Base-by-base conservation (phyloP, 768 basidiomycete genomes). In the Coprinopsis strossmayeri region DNA sequence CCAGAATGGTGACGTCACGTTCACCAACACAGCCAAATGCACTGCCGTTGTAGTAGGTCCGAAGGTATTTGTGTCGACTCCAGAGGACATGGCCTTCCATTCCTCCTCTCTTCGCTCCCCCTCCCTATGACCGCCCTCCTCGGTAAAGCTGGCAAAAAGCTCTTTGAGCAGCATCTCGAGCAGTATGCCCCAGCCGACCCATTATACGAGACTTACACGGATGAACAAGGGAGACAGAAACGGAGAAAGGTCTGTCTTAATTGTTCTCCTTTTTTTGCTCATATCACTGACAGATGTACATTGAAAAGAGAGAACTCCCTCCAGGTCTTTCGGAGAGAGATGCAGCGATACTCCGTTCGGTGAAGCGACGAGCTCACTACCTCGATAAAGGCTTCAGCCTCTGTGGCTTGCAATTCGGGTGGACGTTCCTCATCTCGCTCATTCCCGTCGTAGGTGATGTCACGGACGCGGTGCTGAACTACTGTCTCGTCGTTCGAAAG, bases 321-420 rank as follows among this genome's bases (percentile, higher is more conserved):
- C 78, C 80, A 7, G 91, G 91, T 0, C 74, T 96, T 2, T 87
- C 87, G 0, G 62, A 73, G 13, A 78, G 86, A 20, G 94, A 96
- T 55, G 76, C 77, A 30, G 77, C 78, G 42, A 83, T 92, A 43
- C 72, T 96, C 34, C 76, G 76, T 55, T 78, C 82, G 17, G 81
- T 96, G 26, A 80, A 87, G 58, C 72, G 75, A 27, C 74, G 91
- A 4, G 91, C 91, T 1, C 88, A 87, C 57, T 79, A 84, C 61
- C 82, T 96, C 47, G 93, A 96, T 68, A 92, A 90, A 64, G 82
- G 88, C 1, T 89, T 96, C 71, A 71, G 61, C 35, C 25, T 95
- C 1, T 86, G 82, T 52, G 91, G 93, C 9, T 60, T 94, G 46
- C 79, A 81, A 11, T 91, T 95, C 51, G 93, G 93, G 0, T 93